Evolutionary conservation across 2,329 filamentous ascomycete genomes (phyloP).

Genomic region (Anthostomella pinea): DNA sequence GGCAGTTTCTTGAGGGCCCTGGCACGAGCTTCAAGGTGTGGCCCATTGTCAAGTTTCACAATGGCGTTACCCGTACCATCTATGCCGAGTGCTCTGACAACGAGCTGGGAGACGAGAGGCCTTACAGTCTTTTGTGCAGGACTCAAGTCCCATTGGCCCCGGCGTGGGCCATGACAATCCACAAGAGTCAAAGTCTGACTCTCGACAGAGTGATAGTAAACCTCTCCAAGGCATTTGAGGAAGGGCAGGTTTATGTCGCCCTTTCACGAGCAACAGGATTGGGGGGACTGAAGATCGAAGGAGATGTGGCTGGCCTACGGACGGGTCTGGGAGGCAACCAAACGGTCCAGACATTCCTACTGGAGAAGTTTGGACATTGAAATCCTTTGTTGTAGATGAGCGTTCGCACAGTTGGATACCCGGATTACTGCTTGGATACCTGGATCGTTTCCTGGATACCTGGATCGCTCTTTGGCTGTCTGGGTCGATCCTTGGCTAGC

Average conservation of each 20-base stretch:
- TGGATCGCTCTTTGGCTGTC: no score
- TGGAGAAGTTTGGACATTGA: conserved; percentile 35
- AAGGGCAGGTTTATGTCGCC: conserved; percentile 62
- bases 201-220: conserved; percentile 57
- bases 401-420: no score
- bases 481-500: no score
- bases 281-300: conserved; percentile 44
- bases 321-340: conserved; percentile 31
- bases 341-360: conserved; percentile 35
- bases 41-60: conserved; percentile 54
- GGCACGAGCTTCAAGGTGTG: conserved; percentile 35
- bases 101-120: conserved; percentile 42
- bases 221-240: conserved; percentile 49
- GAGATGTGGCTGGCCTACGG: conserved; percentile 25
- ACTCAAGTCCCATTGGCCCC: conserved; percentile 60
- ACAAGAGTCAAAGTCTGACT: conserved; percentile 63
- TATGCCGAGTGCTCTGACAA: conserved; percentile 49
- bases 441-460: no score
- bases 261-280: conserved; percentile 54
- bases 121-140: conserved; percentile 49
- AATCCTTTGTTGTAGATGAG: no score
- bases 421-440: no score
- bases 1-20: conserved; percentile 34
- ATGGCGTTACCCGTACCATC: conserved; percentile 43
- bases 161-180: conserved; percentile 62